A percentile compares a stretch with the other conserved stretches of the same genome.
Conservation (phyloP, 768 basidiomycete genomes). For the Daedalea quercina region DNA sequence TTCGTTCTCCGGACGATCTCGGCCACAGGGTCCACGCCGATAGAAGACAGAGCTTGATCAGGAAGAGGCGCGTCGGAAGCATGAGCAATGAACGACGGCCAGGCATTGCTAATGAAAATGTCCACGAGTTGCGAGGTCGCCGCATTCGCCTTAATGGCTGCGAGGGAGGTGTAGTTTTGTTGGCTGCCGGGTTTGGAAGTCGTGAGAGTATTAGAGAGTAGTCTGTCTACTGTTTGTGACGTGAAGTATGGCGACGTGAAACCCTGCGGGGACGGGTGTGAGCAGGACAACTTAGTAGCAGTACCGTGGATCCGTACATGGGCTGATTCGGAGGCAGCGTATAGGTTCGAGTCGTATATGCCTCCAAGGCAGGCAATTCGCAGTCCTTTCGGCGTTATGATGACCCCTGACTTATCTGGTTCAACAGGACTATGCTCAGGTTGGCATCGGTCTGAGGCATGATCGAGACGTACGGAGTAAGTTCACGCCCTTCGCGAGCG, state of each 20-base stretch:
- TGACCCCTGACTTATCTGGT: conserved; percentile 72
- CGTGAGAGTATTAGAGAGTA: conserved; percentile 63
- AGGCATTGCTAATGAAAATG: conserved; percentile 75
- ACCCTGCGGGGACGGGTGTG: conserved; percentile 36
- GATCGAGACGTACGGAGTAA: conserved; percentile 48
- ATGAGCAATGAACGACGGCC: conserved; percentile 61
- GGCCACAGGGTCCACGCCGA: conserved; percentile 52
- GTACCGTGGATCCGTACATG: conserved; percentile 40
- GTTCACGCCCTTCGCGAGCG: conserved; percentile 78
- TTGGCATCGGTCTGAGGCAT: not conserved
- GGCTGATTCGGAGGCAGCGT: conserved; percentile 49
- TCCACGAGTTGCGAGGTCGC: conserved; percentile 64
- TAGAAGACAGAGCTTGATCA: conserved; percentile 35
- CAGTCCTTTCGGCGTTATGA: conserved; percentile 74
- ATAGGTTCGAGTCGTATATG: conserved; percentile 56
- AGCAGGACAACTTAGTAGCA: not conserved
- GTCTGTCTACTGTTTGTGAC: conserved; percentile 58
- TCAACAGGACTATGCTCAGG: not conserved
- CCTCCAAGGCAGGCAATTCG: conserved; percentile 86
- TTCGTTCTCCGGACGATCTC: conserved; percentile 58
- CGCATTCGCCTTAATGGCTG: conserved; percentile 57
- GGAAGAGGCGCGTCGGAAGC: conserved; percentile 47
- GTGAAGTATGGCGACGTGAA: conserved; percentile 75
- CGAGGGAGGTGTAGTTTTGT: conserved; percentile 54
- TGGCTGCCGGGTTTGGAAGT: conserved; percentile 34